Base-by-base conservation (phyloP, 1,139 yeast species). In the Trichomonascaceae sp. region DNA sequence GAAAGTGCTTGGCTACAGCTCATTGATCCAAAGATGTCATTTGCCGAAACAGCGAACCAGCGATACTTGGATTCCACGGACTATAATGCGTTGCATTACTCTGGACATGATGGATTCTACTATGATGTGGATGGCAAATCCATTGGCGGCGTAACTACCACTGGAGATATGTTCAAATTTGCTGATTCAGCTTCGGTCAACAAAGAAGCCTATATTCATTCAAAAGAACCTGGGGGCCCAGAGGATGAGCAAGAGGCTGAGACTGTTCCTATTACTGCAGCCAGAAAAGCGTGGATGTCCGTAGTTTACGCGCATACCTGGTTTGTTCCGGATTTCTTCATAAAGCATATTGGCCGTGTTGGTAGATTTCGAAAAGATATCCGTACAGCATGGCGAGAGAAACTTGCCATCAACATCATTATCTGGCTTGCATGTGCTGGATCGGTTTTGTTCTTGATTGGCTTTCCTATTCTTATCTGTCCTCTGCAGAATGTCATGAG, bases 331-430 rank as follows among this genome's bases (percentile, higher is more conserved):
- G 74, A 74, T 19, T 57, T 60, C 32, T 62, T 69, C 49, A 68
- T 73, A 56, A 61, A 61, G 54, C 50, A 55, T 22, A 43, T 70
- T 36, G 73, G 74, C 6, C 53, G 63, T 24, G 63, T 72, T 59
- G 52, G 50, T 12, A 48, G 36, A 45, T 64, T 67, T 1, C 62
- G 74, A 48, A 67, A 67, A 51, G 74, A 72, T 54, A 63, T 73
- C 22, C 70, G 75, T 15, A 60, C 68, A 9, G 77, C 77, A 0
- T 73, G 77, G 77, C 60, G 76, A 45, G 77, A 73, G 54, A 73
- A 73, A 61, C 57, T 73, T 27, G 74, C 77, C 5, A 73, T 73
- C 60, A 74, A 74, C 51, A 20, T 73, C 58, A 64, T 73, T 58
- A 73, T 73, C 48, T 74, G 76, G 76, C 56, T 68, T 5, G 54